Evolutionary conservation across 2,329 filamentous ascomycete genomes (phyloP).

Genomic region (Pseudogymnoascus verrucosus): DNA sequence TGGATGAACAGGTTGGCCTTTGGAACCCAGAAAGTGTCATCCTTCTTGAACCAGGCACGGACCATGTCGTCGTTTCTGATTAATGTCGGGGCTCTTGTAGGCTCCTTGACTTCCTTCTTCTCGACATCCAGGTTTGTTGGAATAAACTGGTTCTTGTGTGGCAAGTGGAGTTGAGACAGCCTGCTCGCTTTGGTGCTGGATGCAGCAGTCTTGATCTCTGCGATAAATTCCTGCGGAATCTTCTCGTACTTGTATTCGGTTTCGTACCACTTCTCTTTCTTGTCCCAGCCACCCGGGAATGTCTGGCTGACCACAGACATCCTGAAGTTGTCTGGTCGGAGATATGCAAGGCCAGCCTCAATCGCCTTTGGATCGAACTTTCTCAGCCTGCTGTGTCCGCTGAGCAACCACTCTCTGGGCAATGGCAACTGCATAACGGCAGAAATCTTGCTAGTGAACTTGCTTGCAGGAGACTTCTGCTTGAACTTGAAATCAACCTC

Average conservation of each 20-base stretch:
- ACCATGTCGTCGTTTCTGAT: slow-evolving; percentile 76
- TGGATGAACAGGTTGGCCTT: slow-evolving; percentile 82
- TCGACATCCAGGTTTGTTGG: slow-evolving; percentile 89
- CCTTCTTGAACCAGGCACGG: slow-evolving; percentile 95
- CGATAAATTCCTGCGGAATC: slow-evolving; percentile 68
- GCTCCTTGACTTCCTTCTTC: slow-evolving; percentile 78
- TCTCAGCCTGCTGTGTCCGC: slow-evolving; percentile 65
- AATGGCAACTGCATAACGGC: slow-evolving; percentile 86
- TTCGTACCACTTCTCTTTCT: slow-evolving; percentile 95
- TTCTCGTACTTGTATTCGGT: slow-evolving; percentile 84
- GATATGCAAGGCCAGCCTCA: slow-evolving; percentile 59
- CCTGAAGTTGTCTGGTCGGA: slow-evolving; percentile 84
- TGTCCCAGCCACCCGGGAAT: slow-evolving; percentile 74
- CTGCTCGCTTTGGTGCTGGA: slow-evolving; percentile 49
- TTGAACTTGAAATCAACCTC: slow-evolving; percentile 94
- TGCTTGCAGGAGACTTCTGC: slow-evolving; percentile 82
- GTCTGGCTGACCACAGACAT: slow-evolving; percentile 76
- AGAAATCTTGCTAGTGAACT: slow-evolving; percentile 79
- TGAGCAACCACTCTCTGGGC: slow-evolving; percentile 80
- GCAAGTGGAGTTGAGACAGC: slow-evolving; percentile 68
- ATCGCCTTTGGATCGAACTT: slow-evolving; percentile 77
- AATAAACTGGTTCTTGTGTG: slow-evolving; percentile 92
- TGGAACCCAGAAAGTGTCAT: slow-evolving; percentile 96
- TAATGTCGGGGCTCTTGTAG: slow-evolving; percentile 65
- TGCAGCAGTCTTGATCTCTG: slow-evolving; percentile 58